Percentiles rank a stretch among this genome's conserved stretches.
These are phyloP conservation scores for Solanum chiquidenum DNA, from an alignment of 257 asterid genomes.

Conservation along the genomic window DNA sequence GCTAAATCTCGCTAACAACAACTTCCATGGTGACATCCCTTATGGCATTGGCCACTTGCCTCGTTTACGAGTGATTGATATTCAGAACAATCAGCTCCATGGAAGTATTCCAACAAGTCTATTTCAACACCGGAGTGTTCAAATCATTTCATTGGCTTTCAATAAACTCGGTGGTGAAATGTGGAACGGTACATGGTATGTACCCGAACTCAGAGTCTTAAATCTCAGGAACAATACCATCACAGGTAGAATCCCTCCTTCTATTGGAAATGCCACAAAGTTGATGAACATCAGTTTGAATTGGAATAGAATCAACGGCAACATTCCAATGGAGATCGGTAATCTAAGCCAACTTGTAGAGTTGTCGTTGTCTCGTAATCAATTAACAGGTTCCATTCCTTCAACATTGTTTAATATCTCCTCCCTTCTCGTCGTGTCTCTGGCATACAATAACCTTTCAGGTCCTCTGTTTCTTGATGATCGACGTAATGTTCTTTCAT, in stretches of 20 bases:
- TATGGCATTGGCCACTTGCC: not conserved
- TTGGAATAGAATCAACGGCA: not conserved
- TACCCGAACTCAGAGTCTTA: constrained; percentile 5
- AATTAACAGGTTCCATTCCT: constrained; percentile 24
- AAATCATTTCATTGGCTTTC: constrained; percentile 3
- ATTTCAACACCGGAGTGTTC: not conserved
- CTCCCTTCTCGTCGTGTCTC: not conserved
- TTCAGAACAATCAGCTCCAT: constrained; percentile 1
- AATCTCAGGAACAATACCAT: constrained; percentile 2
- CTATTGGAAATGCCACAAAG: not conserved
- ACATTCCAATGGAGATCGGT: constrained; percentile 8
- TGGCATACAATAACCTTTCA: constrained; percentile 14
- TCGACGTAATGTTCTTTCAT: not conserved
- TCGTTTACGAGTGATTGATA: not conserved
- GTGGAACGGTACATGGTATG: constrained; percentile 1
- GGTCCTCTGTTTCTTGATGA: constrained; percentile 10
- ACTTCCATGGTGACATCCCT: constrained; percentile 1
- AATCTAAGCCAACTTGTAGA: not conserved
- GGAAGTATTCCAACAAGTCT: constrained; percentile 1
- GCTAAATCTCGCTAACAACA: constrained; percentile 10
- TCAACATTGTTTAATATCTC: constrained; percentile 17
- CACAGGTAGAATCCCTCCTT: not conserved
- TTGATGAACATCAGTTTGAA: not conserved
- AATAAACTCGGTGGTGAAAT: constrained; percentile 7
- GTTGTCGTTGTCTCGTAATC: not conserved